phyloP scores from a whole-genome alignment of 2,329 filamentous ascomycete species.

The Arachnopeziza araneosa region DNA sequence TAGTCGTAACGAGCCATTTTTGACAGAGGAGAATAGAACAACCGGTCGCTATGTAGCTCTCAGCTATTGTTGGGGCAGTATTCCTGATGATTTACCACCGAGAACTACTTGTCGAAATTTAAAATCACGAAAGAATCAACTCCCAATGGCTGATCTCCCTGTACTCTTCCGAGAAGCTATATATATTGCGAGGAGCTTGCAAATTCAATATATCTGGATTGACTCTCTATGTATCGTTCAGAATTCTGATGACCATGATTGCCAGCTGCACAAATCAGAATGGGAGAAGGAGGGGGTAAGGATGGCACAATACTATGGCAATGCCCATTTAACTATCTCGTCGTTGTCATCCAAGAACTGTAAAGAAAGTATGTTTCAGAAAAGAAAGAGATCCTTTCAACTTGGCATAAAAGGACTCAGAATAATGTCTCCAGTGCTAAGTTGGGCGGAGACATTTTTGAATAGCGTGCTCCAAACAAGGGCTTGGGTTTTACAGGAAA shows the following conservation, averaged over 20 bases:
- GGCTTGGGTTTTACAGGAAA: background rate
- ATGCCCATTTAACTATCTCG: background rate
- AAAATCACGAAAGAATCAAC: background rate
- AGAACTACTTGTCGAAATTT: background rate
- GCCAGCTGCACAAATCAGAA: background rate
- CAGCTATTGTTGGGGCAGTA: background rate
- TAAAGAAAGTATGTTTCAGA: background rate
- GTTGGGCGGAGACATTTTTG: background rate
- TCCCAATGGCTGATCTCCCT: background rate
- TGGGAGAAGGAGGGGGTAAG: background rate
- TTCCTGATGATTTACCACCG: background rate
- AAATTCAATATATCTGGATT: constrained; percentile 8
- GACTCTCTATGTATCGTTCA: constrained; percentile 11
- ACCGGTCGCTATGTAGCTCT: background rate
- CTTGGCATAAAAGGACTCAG: background rate
- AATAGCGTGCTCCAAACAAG: background rate
- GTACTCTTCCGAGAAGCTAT: constrained; percentile 3
- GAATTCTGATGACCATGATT: background rate
- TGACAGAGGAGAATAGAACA: background rate
- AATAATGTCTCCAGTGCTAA: background rate
- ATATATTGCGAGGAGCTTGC: background rate
- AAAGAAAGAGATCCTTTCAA: background rate
- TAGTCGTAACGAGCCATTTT: background rate
- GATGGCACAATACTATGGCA: constrained; percentile 1
- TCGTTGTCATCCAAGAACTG: background rate